Evolutionary conservation across 805 yeast species (phyloP), one percentile per base, ranked within the genome.

Genomic region (Cyberlindnera xishuangbannaensis): DNA sequence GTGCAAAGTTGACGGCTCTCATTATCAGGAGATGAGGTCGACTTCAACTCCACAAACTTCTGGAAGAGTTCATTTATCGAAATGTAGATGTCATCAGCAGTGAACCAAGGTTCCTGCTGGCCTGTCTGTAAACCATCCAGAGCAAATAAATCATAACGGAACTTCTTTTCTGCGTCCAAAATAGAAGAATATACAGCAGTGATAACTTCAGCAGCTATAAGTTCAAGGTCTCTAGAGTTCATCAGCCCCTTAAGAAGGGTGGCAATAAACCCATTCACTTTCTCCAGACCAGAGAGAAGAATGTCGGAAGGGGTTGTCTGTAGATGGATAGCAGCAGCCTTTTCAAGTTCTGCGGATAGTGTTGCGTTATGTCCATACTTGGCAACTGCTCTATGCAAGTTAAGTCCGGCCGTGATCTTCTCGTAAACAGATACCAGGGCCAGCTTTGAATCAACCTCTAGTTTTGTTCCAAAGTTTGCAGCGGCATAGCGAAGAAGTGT

Each of bases 401-500:
- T 37, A 9, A 34, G 23, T 6, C 77, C 73, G n/a, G 76, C 73
- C 21, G 64, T 55, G 37, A 69, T 45, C 37, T 67, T 65, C 40
- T 72, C 75, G 25, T 62, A 53, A 18, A 56, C 56, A 38, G 61
- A 51, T 23, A 70, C 44, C 16, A 70, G 43, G 10, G 51, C 39
- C 13, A 73, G 58, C 27, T 72, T 63, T 12, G 69, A 50, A 2
- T 48, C 51, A 7, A 27, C 19, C 9, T 57, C 49, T 5, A 71
- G 47, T 5, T 43, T 50, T 7, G 53, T 44, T 16, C 58, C 47
- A 38, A 76, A 75, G 49, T 78, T 78, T 4, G 55, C 33, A 23
- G 63, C 54, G 11, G 67, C 55, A 40, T 65, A 79, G 3, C 48
- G 48, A 9, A 76, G 61, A 13, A 83, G 61, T 33, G 60, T 63